phyloP scores from a whole-genome alignment of 257 asterid genomes.

The Nyctanthes arbortristis region DNA sequence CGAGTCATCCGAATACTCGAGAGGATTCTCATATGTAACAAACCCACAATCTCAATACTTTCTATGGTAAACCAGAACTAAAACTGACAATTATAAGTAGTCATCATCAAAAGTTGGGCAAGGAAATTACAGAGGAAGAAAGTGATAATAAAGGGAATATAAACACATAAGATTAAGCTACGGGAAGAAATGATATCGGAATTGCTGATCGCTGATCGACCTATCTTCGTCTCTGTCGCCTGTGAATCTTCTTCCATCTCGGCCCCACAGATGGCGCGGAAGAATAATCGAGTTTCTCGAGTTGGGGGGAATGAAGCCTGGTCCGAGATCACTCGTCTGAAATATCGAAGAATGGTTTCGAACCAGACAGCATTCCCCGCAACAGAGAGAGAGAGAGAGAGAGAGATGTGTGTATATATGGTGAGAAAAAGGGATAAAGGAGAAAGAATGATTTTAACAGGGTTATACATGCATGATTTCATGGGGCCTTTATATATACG shows the following conservation, averaged over 20 bases:
- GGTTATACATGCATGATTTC: conserved; percentile 31
- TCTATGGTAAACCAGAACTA: neutral
- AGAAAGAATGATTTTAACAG: conserved; percentile 24
- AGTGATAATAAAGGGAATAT: neutral
- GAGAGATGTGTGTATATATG: neutral
- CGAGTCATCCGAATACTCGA: neutral
- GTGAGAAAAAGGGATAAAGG: neutral
- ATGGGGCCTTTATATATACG: conserved; percentile 11
- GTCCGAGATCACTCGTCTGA: conserved; percentile 1
- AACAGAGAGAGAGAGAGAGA: conserved; percentile 28
- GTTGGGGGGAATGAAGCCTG: conserved; percentile 11
- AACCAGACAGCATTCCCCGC: conserved; percentile 55
- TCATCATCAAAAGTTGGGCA: no score
- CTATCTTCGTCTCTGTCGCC: neutral
- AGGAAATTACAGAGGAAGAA: no score
- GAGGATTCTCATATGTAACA: neutral
- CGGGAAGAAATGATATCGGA: neutral
- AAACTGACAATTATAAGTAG: neutral
- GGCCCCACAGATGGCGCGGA: neutral
- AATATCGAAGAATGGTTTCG: conserved; percentile 37
- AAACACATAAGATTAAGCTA: neutral
- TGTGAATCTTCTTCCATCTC: no score
- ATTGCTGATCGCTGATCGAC: neutral
- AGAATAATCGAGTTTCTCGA: neutral
- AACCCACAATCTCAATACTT: neutral